phyloP scores from a whole-genome alignment of 257 asterid genomes.

The Eustoma russellianum region DNA sequence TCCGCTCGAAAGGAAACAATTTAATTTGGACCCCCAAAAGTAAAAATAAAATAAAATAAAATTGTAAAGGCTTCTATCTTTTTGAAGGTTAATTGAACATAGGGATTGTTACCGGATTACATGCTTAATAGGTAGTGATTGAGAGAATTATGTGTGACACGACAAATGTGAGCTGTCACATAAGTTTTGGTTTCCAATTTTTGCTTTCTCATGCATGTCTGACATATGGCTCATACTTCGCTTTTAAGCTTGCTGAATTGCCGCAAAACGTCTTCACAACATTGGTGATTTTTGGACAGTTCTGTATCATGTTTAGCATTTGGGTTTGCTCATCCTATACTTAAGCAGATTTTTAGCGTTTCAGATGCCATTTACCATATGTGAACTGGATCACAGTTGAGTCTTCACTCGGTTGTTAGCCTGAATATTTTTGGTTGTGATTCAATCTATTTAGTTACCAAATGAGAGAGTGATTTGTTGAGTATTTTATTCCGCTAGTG shows the following conservation, averaged over 20 bases:
- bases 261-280: not conserved
- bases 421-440: not conserved
- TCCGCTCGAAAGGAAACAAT: no score
- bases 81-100: not conserved
- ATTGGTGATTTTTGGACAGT: constrained; percentile 1
- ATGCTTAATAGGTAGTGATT: not conserved
- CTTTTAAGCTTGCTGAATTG: constrained; percentile 2
- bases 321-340: not conserved
- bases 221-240: not conserved
- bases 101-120: not conserved
- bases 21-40: no score
- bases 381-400: constrained; percentile 2
- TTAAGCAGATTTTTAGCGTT: not conserved
- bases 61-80: no score
- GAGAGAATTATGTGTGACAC: not conserved
- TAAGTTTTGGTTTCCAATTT: not conserved
- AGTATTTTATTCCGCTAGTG: constrained; percentile 37
- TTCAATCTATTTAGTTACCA: not conserved
- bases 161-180: not conserved
- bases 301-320: not conserved
- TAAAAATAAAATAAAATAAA: no score
- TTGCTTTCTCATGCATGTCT: constrained; percentile 1
- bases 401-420: not conserved
- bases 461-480: constrained; percentile 32
- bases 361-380: not conserved